Conservation (phyloP, 2,329 filamentous ascomycete species). For the Colletotrichum camelliae region DNA sequence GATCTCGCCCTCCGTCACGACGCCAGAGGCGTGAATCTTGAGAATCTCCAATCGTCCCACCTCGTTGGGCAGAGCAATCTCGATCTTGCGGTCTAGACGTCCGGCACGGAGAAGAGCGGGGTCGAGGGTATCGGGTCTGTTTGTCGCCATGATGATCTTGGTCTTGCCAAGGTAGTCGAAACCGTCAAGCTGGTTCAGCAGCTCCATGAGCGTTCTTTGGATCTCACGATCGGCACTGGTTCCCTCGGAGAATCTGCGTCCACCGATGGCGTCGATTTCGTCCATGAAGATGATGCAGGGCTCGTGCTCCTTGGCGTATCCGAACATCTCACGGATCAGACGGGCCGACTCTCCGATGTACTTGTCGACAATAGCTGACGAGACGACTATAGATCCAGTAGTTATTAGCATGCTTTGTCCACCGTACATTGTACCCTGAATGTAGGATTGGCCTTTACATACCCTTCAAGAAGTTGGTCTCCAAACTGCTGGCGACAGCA, state of each 20-base stretch:
- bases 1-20: slow-evolving; percentile 90
- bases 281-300: slow-evolving; percentile 99
- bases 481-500: slow-evolving; percentile 93
- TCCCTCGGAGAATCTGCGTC: slow-evolving; percentile 94
- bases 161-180: slow-evolving; percentile 99
- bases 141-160: slow-evolving; percentile 99
- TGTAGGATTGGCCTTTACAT: slow-evolving; percentile 27
- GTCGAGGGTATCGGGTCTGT: slow-evolving; percentile 94
- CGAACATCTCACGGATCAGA: slow-evolving; percentile 98
- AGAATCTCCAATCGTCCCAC: slow-evolving; percentile 95
- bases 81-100: slow-evolving; percentile 95
- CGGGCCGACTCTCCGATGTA: slow-evolving; percentile 98
- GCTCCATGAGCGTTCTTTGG: slow-evolving; percentile 96
- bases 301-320: slow-evolving; percentile 98
- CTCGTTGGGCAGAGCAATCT: slow-evolving; percentile 96
- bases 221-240: slow-evolving; percentile 98
- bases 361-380: slow-evolving; percentile 98
- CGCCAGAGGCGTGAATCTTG: slow-evolving; percentile 92
- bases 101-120: slow-evolving; percentile 91
- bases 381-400: slow-evolving; percentile 71
- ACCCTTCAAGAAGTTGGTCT: slow-evolving; percentile 99
- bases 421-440: neutral
- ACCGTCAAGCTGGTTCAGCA: slow-evolving; percentile 97
- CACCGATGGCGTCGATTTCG: slow-evolving; percentile 98
- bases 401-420: slow-evolving; percentile 24